A percentile compares a stretch with the other conserved stretches of the same genome.
Conservation (phyloP, 768 basidiomycete species). For the Tylopilus sp. region DNA sequence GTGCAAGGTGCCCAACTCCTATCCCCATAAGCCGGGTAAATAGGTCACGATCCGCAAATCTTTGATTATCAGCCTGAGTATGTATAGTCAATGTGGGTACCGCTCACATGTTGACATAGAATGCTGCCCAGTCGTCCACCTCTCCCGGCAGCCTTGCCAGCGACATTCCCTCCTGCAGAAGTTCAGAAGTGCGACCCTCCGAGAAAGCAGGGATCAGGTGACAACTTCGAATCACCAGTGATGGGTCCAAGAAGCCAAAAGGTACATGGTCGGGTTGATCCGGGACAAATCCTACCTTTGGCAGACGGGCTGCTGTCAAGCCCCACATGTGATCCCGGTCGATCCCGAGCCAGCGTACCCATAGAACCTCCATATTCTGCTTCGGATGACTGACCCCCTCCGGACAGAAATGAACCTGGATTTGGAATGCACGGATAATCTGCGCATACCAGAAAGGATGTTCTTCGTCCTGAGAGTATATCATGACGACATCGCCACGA, state of each 20-base stretch:
- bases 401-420: background rate
- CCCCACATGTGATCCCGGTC: background rate
- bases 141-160: background rate
- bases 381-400: background rate
- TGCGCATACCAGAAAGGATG: constrained; percentile 17
- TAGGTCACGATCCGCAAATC: background rate
- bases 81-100: background rate
- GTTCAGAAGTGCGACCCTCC: background rate
- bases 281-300: background rate
- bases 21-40: background rate
- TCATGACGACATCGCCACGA: constrained; percentile 9
- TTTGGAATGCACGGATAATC: background rate
- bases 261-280: background rate
- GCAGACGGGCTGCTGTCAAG: background rate
- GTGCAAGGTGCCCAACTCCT: background rate
- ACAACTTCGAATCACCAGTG: background rate
- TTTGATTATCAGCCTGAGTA: background rate
- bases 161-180: background rate
- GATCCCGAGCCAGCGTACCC: background rate
- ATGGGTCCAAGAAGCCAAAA: background rate
- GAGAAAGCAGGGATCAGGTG: background rate
- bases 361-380: background rate
- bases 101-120: constrained; percentile 9
- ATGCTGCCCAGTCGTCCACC: background rate
- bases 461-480: background rate